A percentile compares a stretch with the other conserved stretches of the same genome.
Conservation (phyloP, 2,329 filamentous ascomycete species). For the Tolypocladium amazonense region DNA sequence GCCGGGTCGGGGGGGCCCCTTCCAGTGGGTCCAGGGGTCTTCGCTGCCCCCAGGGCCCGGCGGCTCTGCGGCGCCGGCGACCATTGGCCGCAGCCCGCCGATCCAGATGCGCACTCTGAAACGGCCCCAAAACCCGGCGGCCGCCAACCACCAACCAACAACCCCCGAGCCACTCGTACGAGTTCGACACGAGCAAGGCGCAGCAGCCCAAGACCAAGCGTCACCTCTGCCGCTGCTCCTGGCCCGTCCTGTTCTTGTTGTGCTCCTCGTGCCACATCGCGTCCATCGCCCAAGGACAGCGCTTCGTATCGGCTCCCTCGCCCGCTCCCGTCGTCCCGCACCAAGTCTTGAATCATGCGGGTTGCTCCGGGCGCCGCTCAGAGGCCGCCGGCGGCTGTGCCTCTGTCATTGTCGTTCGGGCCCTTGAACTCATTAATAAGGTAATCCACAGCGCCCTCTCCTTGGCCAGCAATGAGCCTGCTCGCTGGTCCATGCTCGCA, state of each 20-base stretch:
- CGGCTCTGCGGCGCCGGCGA: not conserved
- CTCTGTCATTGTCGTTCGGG: not conserved
- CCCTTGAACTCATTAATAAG: not conserved
- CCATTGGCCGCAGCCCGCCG: not conserved
- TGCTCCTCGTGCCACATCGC: too few species aligned
- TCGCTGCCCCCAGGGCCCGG: not conserved
- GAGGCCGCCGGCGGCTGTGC: not conserved
- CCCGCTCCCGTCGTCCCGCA: not conserved
- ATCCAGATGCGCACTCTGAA: not conserved
- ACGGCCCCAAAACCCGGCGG: not conserved
- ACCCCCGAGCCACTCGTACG: not conserved
- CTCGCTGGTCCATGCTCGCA: not conserved
- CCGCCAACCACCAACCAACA: not conserved
- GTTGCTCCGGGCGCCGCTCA: too few species aligned
- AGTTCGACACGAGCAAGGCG: not conserved
- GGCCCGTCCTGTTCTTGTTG: too few species aligned
- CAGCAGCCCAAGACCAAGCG: too few species aligned
- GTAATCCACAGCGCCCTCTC: not conserved
- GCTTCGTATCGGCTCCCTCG: too few species aligned
- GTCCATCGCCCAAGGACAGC: too few species aligned
- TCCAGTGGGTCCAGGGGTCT: not conserved
- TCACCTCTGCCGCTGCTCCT: too few species aligned
- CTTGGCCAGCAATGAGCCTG: not conserved
- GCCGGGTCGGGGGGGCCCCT: not conserved
- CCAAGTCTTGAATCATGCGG: not conserved